A percentile compares a stretch with the other conserved stretches of the same genome.
phyloP scores from a whole-genome alignment of 495 filamentous ascomycete species.

The Penicillium macrosclerotiorum region DNA sequence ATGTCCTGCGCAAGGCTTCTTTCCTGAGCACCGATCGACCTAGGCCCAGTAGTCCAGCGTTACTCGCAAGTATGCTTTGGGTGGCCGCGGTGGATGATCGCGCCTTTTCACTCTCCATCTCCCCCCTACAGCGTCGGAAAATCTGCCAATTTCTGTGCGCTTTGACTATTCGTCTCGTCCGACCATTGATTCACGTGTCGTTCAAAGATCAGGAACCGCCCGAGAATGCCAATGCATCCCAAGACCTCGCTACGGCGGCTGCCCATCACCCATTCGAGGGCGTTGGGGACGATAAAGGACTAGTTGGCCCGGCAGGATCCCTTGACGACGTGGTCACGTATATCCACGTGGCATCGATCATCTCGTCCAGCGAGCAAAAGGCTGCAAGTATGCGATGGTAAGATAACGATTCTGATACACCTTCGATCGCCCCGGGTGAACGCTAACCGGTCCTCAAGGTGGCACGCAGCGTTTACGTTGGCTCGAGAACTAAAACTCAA shows the following conservation, averaged over 20 bases:
- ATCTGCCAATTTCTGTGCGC: constrained; percentile 90
- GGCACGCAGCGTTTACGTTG: constrained; percentile 91
- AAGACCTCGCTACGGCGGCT: constrained; percentile 28
- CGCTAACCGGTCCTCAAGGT: constrained; percentile 59
- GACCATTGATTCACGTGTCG: constrained; percentile 75
- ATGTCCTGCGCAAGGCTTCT: constrained; percentile 85
- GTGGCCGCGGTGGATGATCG: constrained; percentile 90
- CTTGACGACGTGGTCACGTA: constrained; percentile 64
- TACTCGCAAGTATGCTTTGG: constrained; percentile 94
- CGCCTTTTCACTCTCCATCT: constrained; percentile 79
- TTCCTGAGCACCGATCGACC: constrained; percentile 79
- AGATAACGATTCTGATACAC: background rate
- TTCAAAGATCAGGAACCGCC: constrained; percentile 38
- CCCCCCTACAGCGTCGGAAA: constrained; percentile 80
- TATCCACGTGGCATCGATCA: constrained; percentile 61
- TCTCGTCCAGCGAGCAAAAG: constrained; percentile 93
- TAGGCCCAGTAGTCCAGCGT: constrained; percentile 77
- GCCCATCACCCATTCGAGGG: constrained; percentile 54
- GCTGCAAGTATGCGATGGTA: constrained; percentile 86
- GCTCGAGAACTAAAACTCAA: constrained; percentile 93
- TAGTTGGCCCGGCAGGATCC: constrained; percentile 72
- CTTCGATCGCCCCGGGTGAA: background rate
- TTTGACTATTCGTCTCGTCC: constrained; percentile 79
- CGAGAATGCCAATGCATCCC: constrained; percentile 27
- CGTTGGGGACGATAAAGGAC: constrained; percentile 71